Conservation (phyloP, 73 alveolate species). For the Stentor roeselii region DNA sequence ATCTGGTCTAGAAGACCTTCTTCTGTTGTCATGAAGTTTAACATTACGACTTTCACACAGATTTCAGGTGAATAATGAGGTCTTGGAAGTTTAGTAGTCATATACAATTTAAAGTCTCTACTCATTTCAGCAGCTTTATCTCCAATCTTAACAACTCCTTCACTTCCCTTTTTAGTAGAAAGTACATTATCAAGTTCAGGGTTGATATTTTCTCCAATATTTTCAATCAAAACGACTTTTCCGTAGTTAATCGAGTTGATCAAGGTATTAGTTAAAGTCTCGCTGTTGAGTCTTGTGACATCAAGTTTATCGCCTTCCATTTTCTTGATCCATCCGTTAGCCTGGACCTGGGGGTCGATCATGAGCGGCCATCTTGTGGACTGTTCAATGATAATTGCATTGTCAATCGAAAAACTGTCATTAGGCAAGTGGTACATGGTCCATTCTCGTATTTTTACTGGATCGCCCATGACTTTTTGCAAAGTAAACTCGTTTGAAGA, state of each 20-base stretch:
- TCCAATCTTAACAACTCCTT: slow-evolving; percentile 56
- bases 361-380: slow-evolving; percentile 98
- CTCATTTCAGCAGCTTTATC: slow-evolving; percentile 86
- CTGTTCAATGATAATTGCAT: slow-evolving; percentile 94
- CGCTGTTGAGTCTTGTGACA: slow-evolving; percentile 74
- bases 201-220: slow-evolving; percentile 79
- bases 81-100: slow-evolving; percentile 98
- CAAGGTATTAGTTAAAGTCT: slow-evolving; percentile 65
- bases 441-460: slow-evolving; percentile 97
- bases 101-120: slow-evolving; percentile 88
- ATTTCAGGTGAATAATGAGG: slow-evolving; percentile 99
- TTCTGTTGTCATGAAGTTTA: slow-evolving; percentile 98
- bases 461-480: slow-evolving; percentile 94
- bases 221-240: slow-evolving; percentile 94
- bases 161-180: slow-evolving; percentile 60
- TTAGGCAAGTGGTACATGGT: slow-evolving; percentile 87
- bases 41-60: slow-evolving; percentile 96
- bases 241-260: slow-evolving; percentile 91
- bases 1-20: slow-evolving; percentile 87
- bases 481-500: slow-evolving; percentile 53
- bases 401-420: slow-evolving; percentile 95
- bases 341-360: slow-evolving; percentile 99
- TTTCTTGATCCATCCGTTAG: slow-evolving; percentile 88
- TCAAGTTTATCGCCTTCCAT: slow-evolving; percentile 70
- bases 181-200: slow-evolving; percentile 54